Base-by-base conservation (phyloP, 2,329 filamentous ascomycete species). In the Setomelanomma holmii region DNA sequence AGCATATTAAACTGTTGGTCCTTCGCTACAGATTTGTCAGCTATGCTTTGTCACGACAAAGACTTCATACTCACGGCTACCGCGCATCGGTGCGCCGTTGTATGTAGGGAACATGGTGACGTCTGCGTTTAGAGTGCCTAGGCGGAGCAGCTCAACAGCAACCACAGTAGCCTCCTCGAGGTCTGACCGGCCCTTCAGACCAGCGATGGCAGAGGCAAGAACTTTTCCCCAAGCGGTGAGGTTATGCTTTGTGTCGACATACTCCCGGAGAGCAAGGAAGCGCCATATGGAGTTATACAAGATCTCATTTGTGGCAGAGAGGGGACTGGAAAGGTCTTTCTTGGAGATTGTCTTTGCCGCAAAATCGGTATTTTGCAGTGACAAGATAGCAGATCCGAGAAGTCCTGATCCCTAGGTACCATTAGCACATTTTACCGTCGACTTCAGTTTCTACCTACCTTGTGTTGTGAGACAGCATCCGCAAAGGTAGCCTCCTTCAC, bases 221-320 rank as follows among this genome's bases (percentile, higher is more conserved):
- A 90, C 90, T 64, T 87, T 86, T 14, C 70, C 95, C 91, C 92
- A 96, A 7, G 80, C 76, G 7, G 93, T 96, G 55, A 97, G 82
- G 53, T 87, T 85, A 74, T 98, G 93, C 53, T 84, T 82, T 44
- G 87, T 82, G 62, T 95, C 86, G 40, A 96, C 82, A 67, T 97
- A 99, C 20, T 89, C 92, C 53, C 93, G 86, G 42, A 98, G 82
- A 69, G 96, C 91, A 19, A 99, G 82, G 75, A 97, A 95, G 49
- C 92, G 86, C 89, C 91, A 97, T 52, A 93, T 83, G 5, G 88
- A 85, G 64, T 96, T 90, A 16, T 91, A 79, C 20, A 84, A 78
- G 48, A 93, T 83, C 66, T 95, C 89, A 14, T 89, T 82, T 57
- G 88, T 84, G n/a, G 88, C 84, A 53, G 82, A 85, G 7, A 84